phyloP scores from a whole-genome alignment of 2,329 filamentous ascomycete species.

The Phialocephala sp. region DNA sequence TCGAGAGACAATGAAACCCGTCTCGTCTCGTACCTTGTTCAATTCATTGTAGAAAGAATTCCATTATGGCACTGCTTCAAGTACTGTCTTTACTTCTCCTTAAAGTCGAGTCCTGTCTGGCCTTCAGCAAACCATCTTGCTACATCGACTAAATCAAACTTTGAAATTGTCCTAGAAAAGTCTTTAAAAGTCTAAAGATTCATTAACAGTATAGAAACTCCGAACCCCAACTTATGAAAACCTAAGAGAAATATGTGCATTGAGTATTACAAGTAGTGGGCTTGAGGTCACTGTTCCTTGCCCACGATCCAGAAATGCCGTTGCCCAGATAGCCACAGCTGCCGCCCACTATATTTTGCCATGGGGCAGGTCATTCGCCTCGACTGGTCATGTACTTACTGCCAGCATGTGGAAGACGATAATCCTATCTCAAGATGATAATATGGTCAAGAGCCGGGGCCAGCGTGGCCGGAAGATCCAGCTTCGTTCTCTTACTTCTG shows the following conservation, averaged over 20 bases:
- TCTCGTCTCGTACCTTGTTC: no score
- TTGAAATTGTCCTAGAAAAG: no score
- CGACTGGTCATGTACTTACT: background rate
- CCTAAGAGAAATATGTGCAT: background rate
- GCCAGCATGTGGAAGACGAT: background rate
- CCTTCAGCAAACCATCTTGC: background rate
- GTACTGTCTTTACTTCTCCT: background rate
- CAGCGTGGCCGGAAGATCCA: background rate
- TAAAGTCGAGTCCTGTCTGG: background rate
- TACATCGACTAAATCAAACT: no score
- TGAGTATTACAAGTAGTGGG: background rate
- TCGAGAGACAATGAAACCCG: no score
- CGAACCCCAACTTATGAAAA: no score
- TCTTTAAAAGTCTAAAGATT: no score
- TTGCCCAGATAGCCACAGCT: background rate
- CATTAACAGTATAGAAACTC: no score
- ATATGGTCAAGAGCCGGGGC: background rate
- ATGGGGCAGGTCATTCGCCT: background rate
- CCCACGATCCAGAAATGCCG: background rate
- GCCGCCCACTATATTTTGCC: background rate
- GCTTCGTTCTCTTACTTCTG: background rate
- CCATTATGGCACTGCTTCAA: background rate
- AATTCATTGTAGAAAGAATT: background rate
- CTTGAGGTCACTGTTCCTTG: background rate
- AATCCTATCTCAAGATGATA: background rate